These are phyloP conservation scores for Solioccasus polychromus DNA, from an alignment of 768 basidiomycete genomes.

Conservation along the genomic window DNA sequence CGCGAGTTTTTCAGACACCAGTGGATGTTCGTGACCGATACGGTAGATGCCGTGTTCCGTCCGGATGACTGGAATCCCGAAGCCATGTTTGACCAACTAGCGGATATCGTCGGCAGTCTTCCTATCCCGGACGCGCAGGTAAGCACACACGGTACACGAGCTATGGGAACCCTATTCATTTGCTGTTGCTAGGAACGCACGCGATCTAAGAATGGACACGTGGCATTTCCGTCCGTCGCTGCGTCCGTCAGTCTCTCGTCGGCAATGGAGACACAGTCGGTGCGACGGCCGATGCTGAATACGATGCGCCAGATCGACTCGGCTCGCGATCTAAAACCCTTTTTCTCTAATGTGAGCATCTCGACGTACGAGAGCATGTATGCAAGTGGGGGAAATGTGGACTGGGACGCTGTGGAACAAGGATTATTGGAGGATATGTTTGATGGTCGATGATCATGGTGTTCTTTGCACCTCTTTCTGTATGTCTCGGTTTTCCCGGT, in stretches of 20 bases:
- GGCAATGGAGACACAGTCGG: slow-evolving; percentile 39
- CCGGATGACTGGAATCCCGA: slow-evolving; percentile 82
- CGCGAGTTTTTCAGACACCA: slow-evolving; percentile 62
- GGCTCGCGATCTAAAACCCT: slow-evolving; percentile 80
- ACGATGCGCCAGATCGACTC: slow-evolving; percentile 74
- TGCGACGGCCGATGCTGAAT: slow-evolving; percentile 74
- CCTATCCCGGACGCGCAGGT: slow-evolving; percentile 43
- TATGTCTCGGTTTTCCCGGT: no score
- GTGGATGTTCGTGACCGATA: slow-evolving; percentile 99
- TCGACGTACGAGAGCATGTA: slow-evolving; percentile 90
- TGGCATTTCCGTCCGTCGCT: slow-evolving; percentile 21
- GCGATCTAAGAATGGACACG: slow-evolving; percentile 21
- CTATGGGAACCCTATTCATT: no score
- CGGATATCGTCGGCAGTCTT: slow-evolving; percentile 74
- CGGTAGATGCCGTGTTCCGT: slow-evolving; percentile 89
- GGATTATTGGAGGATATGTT: slow-evolving; percentile 87
- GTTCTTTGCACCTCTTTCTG: no score
- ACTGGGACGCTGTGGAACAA: slow-evolving; percentile 87
- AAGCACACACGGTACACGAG: background rate
- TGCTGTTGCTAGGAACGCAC: slow-evolving; percentile 22
- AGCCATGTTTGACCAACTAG: slow-evolving; percentile 87
- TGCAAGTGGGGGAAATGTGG: slow-evolving; percentile 72
- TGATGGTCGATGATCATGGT: slow-evolving; percentile 56
- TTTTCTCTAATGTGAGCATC: slow-evolving; percentile 89
- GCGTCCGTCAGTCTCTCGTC: slow-evolving; percentile 24